Conservation (phyloP, 345 rosid species). For the Geranium rotundifolium region DNA sequence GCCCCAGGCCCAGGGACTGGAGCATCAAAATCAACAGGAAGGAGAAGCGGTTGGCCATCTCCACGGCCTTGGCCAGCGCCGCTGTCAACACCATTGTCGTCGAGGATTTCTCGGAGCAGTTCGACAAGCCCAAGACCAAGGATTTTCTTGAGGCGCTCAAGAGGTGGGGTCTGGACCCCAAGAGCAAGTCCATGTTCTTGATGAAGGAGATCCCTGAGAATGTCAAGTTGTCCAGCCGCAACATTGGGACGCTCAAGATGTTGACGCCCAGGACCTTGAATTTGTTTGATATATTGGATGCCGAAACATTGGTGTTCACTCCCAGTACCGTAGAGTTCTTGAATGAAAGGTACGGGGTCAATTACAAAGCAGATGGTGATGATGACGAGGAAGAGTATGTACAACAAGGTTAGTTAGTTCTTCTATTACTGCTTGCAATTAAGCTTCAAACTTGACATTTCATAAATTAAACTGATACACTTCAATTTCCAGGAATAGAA, state of each 20-base stretch:
- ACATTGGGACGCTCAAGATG: conserved; percentile 76
- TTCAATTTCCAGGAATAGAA: not conserved
- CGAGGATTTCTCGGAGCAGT: conserved; percentile 71
- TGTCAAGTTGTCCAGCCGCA: conserved; percentile 58
- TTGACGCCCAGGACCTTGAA: conserved; percentile 84
- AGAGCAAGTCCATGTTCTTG: conserved; percentile 71
- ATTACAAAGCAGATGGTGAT: conserved; percentile 16
- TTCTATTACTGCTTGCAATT: not conserved
- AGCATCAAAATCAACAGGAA: conserved; percentile 78
- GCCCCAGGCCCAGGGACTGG: conserved; percentile 88
- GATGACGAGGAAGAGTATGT: conserved; percentile 28
- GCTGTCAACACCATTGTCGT: conserved; percentile 53
- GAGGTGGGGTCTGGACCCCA: conserved; percentile 89
- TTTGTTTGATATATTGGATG: conserved; percentile 75
- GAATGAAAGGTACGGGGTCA: conserved; percentile 67
- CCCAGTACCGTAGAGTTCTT: conserved; percentile 57
- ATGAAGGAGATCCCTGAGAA: conserved; percentile 58
- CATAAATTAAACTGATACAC: too few relatives aligned
- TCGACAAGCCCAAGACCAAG: conserved; percentile 70
- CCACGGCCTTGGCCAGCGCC: conserved; percentile 74
- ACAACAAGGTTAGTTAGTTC: conserved; percentile 26
- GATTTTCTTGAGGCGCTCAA: conserved; percentile 71
- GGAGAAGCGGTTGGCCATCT: conserved; percentile 72
- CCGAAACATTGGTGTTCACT: conserved; percentile 72
- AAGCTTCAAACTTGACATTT: not conserved